Evolutionary conservation across 352 stramenopile species (phyloP).

Genomic region (Phytophthora nicotianae): DNA sequence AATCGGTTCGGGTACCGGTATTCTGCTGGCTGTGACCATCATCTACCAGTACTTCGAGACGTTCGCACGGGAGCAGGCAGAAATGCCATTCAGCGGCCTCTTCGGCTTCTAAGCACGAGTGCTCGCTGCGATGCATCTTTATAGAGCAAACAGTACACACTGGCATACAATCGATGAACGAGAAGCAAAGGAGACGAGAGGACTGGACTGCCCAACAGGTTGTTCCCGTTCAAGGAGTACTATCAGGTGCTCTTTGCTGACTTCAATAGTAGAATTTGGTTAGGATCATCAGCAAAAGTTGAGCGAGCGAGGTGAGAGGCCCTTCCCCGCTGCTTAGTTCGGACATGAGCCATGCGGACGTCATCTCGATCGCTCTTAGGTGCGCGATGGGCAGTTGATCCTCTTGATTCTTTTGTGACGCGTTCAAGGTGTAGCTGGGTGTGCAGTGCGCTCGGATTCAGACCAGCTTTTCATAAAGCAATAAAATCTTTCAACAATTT

Average conservation of each 20-base stretch:
- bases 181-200: conserved; percentile 27
- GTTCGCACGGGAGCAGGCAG: conserved; percentile 94
- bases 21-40: conserved; percentile 99
- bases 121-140: conserved; percentile 20
- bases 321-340: conserved; percentile 54
- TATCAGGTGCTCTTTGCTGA: conserved; percentile 88
- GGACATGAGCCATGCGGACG: conserved; percentile 43
- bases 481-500: conserved; percentile 32
- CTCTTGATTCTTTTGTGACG: conserved; percentile 20
- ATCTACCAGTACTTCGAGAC: conserved; percentile 99
- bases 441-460: conserved; percentile 27
- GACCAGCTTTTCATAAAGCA: conserved; percentile 36
- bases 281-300: conserved; percentile 73
- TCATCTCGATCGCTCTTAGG: conserved; percentile 68
- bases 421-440: conserved; percentile 20
- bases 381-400: conserved; percentile 65
- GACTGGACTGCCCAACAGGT: conserved; percentile 50
- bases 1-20: conserved; percentile 98
- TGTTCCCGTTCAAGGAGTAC: conserved; percentile 88
- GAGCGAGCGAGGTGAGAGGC: conserved; percentile 50
- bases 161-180: conserved; percentile 21
- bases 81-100: conserved; percentile 77
- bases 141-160: conserved; percentile 11
- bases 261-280: conserved; percentile 76
- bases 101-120: conserved; percentile 79